Conservation (phyloP, 2,329 filamentous ascomycete species). For the Gaeumannomyces sp. region DNA sequence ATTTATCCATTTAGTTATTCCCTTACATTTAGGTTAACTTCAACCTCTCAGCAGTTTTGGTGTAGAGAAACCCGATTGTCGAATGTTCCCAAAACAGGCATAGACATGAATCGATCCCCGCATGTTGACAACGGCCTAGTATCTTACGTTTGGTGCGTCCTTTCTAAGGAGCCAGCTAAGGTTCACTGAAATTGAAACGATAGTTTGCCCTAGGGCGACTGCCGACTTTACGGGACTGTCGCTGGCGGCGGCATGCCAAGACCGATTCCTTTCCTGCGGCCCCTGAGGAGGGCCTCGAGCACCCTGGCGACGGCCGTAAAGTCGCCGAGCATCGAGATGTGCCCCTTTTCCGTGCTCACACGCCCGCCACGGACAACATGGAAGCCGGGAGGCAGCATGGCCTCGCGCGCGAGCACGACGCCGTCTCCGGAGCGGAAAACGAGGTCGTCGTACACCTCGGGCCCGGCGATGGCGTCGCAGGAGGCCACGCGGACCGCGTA, state of each 20-base stretch:
- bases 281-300: conserved; percentile 60
- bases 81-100: too few species aligned
- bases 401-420: conserved; percentile 77
- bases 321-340: conserved; percentile 83
- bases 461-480: conserved; percentile 62
- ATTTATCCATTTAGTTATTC: neutral
- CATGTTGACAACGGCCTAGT: too few species aligned
- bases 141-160: too few species aligned
- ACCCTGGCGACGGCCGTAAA: conserved; percentile 73
- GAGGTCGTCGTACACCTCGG: conserved; percentile 74
- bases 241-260: conserved; percentile 33
- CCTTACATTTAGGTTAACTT: conserved; percentile 2
- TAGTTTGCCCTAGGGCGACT: neutral
- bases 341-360: conserved; percentile 75
- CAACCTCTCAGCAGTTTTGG: neutral
- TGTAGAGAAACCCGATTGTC: too few species aligned
- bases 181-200: neutral
- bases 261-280: conserved; percentile 67
- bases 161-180: too few species aligned
- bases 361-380: conserved; percentile 65
- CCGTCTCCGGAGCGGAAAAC: conserved; percentile 85
- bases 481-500: conserved; percentile 71
- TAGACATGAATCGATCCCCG: too few species aligned
- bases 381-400: conserved; percentile 80
- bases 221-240: neutral